These are phyloP conservation scores for Agapanthus africanus DNA, from an alignment of 106 monocot genomes.

Conservation along the genomic window DNA sequence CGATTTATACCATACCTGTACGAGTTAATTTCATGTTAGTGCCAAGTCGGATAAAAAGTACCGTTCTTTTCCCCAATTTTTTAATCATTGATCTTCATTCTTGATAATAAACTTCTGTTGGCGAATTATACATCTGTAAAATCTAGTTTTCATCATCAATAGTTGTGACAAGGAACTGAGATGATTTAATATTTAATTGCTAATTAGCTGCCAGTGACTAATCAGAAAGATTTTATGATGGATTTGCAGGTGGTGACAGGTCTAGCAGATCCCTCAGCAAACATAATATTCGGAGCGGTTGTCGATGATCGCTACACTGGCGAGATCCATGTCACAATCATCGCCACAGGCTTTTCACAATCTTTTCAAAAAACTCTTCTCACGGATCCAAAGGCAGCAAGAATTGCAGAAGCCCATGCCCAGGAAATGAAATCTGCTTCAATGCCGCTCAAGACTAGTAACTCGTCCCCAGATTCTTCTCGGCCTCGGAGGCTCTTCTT, in stretches of 20 bases:
- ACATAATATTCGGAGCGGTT: constrained; percentile 98
- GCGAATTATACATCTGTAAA: too few species aligned
- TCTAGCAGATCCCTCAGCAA: constrained; percentile 92
- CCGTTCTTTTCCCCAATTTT: too few species aligned
- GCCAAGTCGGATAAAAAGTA: too few species aligned
- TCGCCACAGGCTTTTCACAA: constrained; percentile 88
- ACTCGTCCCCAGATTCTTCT: constrained; percentile 17
- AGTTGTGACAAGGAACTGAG: too few species aligned
- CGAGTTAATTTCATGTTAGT: too few species aligned
- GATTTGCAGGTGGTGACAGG: constrained; percentile 94
- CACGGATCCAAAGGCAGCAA: constrained; percentile 56
- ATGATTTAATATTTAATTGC: too few species aligned
- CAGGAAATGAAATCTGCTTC: constrained; percentile 37
- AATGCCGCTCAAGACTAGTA: constrained; percentile 5
- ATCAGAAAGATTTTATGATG: too few species aligned
- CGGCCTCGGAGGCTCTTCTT: constrained; percentile 52
- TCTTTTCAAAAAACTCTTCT: constrained; percentile 85
- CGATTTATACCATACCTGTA: too few species aligned
- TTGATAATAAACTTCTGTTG: too few species aligned
- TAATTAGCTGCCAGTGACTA: too few species aligned
- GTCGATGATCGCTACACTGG: constrained; percentile 89
- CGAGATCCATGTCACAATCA: constrained; percentile 91
- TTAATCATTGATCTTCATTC: too few species aligned
- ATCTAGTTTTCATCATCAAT: too few species aligned
- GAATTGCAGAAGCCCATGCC: constrained; percentile 23